Conservation (phyloP, 805 yeast genomes). For the Wickerhamomyces rabaulensis region DNA sequence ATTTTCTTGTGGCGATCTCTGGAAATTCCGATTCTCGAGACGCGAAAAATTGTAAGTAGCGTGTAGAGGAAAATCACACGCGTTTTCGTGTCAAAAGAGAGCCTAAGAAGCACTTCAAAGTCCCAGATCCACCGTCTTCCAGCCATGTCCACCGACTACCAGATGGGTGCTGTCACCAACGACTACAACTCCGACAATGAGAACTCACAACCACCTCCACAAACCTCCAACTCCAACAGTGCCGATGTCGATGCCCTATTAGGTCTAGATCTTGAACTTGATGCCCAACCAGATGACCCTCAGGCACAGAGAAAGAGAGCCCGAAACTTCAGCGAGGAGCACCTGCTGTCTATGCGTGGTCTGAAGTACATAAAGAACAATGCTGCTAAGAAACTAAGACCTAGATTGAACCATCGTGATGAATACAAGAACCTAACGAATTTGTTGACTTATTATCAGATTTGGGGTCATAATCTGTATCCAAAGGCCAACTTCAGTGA, state of each 20-base stretch:
- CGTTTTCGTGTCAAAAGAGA: not conserved
- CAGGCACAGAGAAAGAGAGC: conserved; percentile 4
- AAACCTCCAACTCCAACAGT: not conserved
- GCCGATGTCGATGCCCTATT: conserved; percentile 6
- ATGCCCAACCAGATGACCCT: not conserved
- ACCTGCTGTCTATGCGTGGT: conserved; percentile 48
- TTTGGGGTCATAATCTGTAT: conserved; percentile 71
- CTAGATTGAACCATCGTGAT: conserved; percentile 28
- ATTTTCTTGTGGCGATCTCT: not conserved
- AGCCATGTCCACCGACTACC: not conserved
- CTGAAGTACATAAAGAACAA: conserved; percentile 43
- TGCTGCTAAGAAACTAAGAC: conserved; percentile 24
- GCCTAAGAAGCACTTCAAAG: too few species aligned
- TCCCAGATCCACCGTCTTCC: not conserved
- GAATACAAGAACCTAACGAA: conserved; percentile 45
- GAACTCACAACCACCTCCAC: not conserved
- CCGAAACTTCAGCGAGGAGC: conserved; percentile 43
- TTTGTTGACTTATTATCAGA: conserved; percentile 53
- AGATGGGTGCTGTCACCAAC: not conserved
- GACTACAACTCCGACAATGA: not conserved
- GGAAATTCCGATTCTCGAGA: not conserved
- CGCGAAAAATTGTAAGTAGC: not conserved
- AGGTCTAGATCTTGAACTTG: conserved; percentile 11
- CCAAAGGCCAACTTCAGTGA: conserved; percentile 79
- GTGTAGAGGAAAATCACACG: not conserved